Percentiles rank a stretch among this genome's conserved stretches.
Evolutionary conservation across 2,329 filamentous ascomycete genomes (phyloP).

Genomic region (Fusarium domesticum): DNA sequence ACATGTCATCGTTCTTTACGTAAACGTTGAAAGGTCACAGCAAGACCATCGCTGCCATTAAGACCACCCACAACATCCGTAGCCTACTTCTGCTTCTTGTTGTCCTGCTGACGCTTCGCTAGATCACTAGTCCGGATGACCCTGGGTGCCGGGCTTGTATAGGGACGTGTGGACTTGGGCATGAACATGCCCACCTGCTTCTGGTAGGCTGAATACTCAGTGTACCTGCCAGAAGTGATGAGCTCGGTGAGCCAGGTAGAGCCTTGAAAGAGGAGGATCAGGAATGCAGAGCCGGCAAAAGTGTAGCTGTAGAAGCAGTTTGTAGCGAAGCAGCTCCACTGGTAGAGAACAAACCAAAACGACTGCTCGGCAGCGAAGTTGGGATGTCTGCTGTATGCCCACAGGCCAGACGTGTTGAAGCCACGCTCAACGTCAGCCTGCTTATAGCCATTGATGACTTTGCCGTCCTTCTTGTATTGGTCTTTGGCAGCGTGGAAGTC

Average conservation of each 20-base stretch:
- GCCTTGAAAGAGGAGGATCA: slow-evolving; percentile 81
- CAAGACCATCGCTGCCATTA: too few relatives aligned
- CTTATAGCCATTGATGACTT: slow-evolving; percentile 62
- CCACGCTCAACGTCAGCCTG: slow-evolving; percentile 83
- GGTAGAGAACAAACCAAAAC: slow-evolving; percentile 84
- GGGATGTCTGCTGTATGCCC: slow-evolving; percentile 85
- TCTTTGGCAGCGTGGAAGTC: slow-evolving; percentile 60
- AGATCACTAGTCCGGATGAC: slow-evolving; percentile 51
- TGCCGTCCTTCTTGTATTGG: slow-evolving; percentile 41
- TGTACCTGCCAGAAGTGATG: slow-evolving; percentile 78
- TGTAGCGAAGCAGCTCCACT: slow-evolving; percentile 78
- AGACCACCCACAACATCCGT: not conserved
- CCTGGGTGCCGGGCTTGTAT: slow-evolving; percentile 44
- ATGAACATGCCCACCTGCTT: slow-evolving; percentile 78
- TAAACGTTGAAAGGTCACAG: too few relatives aligned
- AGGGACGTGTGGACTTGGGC: slow-evolving; percentile 53
- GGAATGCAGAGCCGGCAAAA: slow-evolving; percentile 62
- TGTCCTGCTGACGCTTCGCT: slow-evolving; percentile 42
- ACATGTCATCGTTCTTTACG: too few relatives aligned
- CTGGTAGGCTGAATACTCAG: slow-evolving; percentile 84
- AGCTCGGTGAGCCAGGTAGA: slow-evolving; percentile 86
- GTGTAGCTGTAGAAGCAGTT: slow-evolving; percentile 76
- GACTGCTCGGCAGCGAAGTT: slow-evolving; percentile 93
- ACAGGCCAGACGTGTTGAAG: slow-evolving; percentile 81
- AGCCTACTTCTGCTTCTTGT: slow-evolving; percentile 33